These are phyloP conservation scores for Suillus sp. DNA, from an alignment of 768 basidiomycete genomes.

Conservation along the genomic window DNA sequence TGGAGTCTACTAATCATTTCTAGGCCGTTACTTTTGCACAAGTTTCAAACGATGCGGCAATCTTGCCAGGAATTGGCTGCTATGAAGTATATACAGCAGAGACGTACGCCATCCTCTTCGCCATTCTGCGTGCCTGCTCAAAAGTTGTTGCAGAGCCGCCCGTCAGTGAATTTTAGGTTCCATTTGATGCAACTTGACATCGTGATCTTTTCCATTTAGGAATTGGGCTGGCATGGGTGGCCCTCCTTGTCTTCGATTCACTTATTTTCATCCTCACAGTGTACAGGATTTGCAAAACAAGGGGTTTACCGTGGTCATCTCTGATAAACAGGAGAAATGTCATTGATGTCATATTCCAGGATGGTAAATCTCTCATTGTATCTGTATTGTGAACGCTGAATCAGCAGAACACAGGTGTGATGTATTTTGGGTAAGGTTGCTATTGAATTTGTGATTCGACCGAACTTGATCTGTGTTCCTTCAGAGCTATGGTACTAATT, in stretches of 20 bases:
- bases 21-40: slow-evolving; percentile 39
- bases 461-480: slow-evolving; percentile 19
- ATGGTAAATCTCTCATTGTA: background rate
- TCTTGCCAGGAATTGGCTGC: slow-evolving; percentile 33
- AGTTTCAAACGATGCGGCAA: slow-evolving; percentile 42
- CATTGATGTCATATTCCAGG: background rate
- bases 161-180: background rate
- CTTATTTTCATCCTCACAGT: background rate
- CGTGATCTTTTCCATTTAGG: background rate
- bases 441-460: slow-evolving; percentile 5
- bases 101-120: slow-evolving; percentile 30
- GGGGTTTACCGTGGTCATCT: background rate
- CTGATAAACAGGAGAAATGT: background rate
- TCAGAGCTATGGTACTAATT: slow-evolving; percentile 53
- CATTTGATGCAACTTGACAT: background rate
- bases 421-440: background rate
- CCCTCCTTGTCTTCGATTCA: background rate
- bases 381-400: background rate
- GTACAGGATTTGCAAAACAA: background rate
- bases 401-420: background rate
- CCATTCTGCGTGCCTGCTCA: slow-evolving; percentile 35
- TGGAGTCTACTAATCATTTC: background rate
- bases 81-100: slow-evolving; percentile 14
- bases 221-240: background rate
- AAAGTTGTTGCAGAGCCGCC: background rate